Percentiles rank a stretch among this genome's conserved stretches.
Conservation (phyloP, 352 stramenopile species). For the Phytophthora citrophthora region DNA sequence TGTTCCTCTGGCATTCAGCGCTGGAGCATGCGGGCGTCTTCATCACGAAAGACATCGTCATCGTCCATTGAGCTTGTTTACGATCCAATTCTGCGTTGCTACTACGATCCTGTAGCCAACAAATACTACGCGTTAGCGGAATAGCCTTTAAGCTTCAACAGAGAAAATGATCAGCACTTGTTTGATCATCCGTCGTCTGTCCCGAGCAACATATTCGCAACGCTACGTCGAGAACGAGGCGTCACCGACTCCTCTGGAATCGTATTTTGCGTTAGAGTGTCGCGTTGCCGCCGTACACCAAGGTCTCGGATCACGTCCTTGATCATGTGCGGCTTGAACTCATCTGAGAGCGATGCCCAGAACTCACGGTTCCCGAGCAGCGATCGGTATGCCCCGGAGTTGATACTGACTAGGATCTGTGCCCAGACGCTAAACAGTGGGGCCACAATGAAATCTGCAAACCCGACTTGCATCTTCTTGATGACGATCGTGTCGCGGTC, state of each 20-base stretch:
- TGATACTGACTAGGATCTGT: conserved; percentile 80
- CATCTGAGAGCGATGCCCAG: conserved; percentile 77
- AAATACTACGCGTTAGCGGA: conserved; percentile 87
- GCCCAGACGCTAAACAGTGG: conserved; percentile 89
- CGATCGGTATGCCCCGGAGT: conserved; percentile 66
- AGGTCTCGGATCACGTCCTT: conserved; percentile 77
- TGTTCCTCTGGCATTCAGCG: neutral
- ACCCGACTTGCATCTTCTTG: conserved; percentile 94
- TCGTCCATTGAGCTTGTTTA: conserved; percentile 80
- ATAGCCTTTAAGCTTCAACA: conserved; percentile 43
- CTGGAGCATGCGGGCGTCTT: conserved; percentile 1
- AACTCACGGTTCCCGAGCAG: conserved; percentile 85
- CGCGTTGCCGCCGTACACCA: conserved; percentile 39
- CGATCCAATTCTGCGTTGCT: conserved; percentile 84
- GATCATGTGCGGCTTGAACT: conserved; percentile 89
- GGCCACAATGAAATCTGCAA: conserved; percentile 94
- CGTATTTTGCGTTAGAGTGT: conserved; percentile 34
- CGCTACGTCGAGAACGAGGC: conserved; percentile 45
- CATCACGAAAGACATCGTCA: conserved; percentile 19
- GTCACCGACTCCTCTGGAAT: conserved; percentile 41
- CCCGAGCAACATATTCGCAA: conserved; percentile 52
- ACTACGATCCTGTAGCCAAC: conserved; percentile 80
- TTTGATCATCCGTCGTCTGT: conserved; percentile 50
- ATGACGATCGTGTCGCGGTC: conserved; percentile 92
- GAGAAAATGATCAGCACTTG: neutral